phyloP scores from a whole-genome alignment of 2,329 filamentous ascomycete species.

The Setomelanomma holmii region DNA sequence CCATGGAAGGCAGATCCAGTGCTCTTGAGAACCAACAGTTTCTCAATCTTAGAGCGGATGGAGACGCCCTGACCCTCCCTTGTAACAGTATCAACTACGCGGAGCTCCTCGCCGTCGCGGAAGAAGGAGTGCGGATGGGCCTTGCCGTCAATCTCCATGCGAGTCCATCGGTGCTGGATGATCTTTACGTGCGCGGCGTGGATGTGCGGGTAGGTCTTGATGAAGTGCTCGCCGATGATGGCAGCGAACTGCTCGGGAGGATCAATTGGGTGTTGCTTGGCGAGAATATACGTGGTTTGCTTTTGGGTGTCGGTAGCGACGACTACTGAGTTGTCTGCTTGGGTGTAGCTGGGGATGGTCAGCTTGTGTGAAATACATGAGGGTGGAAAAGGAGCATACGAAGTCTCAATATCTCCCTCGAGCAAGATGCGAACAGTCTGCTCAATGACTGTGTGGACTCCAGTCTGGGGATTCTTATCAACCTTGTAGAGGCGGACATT shows the following conservation, averaged over 20 bases:
- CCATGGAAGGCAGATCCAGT: conserved; percentile 96
- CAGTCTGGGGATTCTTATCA: conserved; percentile 76
- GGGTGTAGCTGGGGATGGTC: conserved; percentile 73
- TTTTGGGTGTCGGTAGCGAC: conserved; percentile 98
- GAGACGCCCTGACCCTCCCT: conserved; percentile 72
- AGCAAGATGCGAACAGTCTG: conserved; percentile 94
- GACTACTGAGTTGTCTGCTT: conserved; percentile 91
- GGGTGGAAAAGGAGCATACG: conserved; percentile 59
- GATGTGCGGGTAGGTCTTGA: conserved; percentile 88
- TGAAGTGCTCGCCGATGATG: conserved; percentile 85
- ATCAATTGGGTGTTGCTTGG: conserved; percentile 90
- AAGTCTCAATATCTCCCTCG: conserved; percentile 87
- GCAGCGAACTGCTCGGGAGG: conserved; percentile 92
- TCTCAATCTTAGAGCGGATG: conserved; percentile 79
- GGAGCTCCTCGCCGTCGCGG: conserved; percentile 86
- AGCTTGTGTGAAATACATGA: conserved; percentile 10
- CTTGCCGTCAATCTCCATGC: conserved; percentile 84
- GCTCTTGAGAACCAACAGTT: conserved; percentile 90
- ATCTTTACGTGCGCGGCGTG: conserved; percentile 81
- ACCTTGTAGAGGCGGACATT: conserved; percentile 99
- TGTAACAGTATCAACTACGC: conserved; percentile 78
- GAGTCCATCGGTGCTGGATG: conserved; percentile 87
- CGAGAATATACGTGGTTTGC: conserved; percentile 88
- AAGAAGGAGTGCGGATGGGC: conserved; percentile 95
- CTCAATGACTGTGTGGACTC: conserved; percentile 85